Percentiles rank a stretch among this genome's conserved stretches.
Evolutionary conservation across 495 filamentous ascomycete species (phyloP).

Genomic region (Paragyromitra xinjiangensis): DNA sequence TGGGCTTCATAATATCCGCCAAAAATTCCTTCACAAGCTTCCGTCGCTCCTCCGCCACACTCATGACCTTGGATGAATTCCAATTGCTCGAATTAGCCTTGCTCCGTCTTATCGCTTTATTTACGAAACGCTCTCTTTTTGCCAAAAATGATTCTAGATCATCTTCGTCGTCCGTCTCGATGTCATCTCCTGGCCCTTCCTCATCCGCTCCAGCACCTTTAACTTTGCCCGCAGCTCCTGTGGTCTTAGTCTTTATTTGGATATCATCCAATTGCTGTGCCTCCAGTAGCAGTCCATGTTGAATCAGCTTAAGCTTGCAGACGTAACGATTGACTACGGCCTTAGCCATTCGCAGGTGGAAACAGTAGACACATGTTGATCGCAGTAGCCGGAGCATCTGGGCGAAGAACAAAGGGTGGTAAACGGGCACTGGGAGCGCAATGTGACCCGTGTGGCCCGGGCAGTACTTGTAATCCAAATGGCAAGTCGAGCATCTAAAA

Average conservation of each 20-base stretch:
- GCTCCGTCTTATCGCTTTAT: constrained; percentile 67
- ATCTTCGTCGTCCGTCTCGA: constrained; percentile 61
- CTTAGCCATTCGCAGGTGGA: constrained; percentile 77
- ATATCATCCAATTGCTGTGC: constrained; percentile 73
- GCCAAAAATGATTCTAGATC: constrained; percentile 69
- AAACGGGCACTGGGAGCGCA: constrained; percentile 88
- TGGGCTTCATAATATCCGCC: constrained; percentile 68
- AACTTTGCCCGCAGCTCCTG: constrained; percentile 34
- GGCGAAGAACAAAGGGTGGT: constrained; percentile 93
- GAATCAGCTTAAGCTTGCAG: constrained; percentile 87
- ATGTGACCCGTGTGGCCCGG: constrained; percentile 96
- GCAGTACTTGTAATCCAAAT: constrained; percentile 77
- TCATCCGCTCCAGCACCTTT: constrained; percentile 59
- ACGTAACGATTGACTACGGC: constrained; percentile 75
- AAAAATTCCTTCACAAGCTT: constrained; percentile 81
- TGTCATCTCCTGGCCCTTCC: constrained; percentile 66
- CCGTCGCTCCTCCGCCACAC: constrained; percentile 77
- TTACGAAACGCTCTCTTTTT: constrained; percentile 75
- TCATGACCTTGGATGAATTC: constrained; percentile 77
- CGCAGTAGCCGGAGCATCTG: constrained; percentile 83
- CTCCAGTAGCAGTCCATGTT: constrained; percentile 81
- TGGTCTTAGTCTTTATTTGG: constrained; percentile 55
- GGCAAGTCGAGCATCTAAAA: constrained; percentile 85
- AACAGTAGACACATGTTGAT: constrained; percentile 89
- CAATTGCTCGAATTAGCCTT: constrained; percentile 64